Evolutionary conservation across 148 eudicot genomes (phyloP).

Genomic region (Fallopia convolvulus): DNA sequence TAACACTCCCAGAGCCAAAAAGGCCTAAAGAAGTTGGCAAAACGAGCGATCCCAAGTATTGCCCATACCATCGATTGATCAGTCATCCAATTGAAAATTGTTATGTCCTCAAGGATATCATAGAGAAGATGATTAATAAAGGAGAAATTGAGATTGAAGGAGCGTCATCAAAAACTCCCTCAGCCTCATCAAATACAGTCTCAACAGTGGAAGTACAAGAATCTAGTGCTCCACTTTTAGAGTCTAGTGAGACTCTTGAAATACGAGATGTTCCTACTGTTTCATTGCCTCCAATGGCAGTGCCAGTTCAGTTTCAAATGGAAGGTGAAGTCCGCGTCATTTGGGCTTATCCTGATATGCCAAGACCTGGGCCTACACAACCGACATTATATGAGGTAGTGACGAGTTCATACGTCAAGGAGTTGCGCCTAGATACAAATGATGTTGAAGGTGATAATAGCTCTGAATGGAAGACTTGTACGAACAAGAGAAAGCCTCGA

Average conservation of each 20-base stretch:
- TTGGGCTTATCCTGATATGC: neutral
- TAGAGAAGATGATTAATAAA: too few species aligned
- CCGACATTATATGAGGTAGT: neutral
- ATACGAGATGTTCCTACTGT: neutral
- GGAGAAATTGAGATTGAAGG: too few species aligned
- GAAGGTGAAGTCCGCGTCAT: neutral
- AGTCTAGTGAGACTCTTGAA: neutral
- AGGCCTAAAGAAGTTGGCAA: too few species aligned
- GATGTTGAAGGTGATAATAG: neutral
- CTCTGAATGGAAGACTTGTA: too few species aligned
- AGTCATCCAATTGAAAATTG: too few species aligned
- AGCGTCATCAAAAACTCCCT: too few species aligned
- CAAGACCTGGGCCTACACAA: neutral
- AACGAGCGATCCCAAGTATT: too few species aligned
- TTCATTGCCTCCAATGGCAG: neutral
- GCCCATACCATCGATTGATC: too few species aligned
- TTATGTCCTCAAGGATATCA: too few species aligned
- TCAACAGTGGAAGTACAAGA: too few species aligned
- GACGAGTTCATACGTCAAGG: neutral
- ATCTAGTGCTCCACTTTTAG: neutral
- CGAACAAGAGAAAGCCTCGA: slow-evolving; percentile 11
- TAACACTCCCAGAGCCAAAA: too few species aligned
- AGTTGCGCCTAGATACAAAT: neutral
- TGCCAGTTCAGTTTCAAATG: neutral
- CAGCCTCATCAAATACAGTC: too few species aligned